A percentile compares a stretch with the other conserved stretches of the same genome.
Evolutionary conservation across 1,284 basidiomycete genomes (phyloP).

Genomic region (Gymnopus androsaceus): DNA sequence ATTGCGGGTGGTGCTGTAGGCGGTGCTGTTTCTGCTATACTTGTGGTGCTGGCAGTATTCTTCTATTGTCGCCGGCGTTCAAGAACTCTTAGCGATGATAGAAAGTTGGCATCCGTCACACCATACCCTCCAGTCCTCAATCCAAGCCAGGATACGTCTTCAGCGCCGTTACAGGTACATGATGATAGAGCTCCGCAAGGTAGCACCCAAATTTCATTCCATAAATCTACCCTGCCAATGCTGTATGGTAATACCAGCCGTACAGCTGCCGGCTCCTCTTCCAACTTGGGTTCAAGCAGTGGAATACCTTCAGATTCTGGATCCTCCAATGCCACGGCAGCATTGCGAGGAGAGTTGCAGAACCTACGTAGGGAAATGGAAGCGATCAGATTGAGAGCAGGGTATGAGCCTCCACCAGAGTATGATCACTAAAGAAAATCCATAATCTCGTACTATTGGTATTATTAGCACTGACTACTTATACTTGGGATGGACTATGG

Average conservation of each 20-base stretch:
- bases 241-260: too few species aligned
- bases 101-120: too few species aligned
- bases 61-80: slow-evolving; percentile 10
- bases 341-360: slow-evolving; percentile 17
- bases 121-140: not conserved
- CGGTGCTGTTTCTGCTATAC: slow-evolving; percentile 1
- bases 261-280: not conserved
- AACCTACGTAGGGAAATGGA: slow-evolving; percentile 19
- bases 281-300: too few species aligned
- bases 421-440: too few species aligned
- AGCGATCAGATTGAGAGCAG: slow-evolving; percentile 19
- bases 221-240: not conserved
- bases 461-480: too few species aligned
- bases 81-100: not conserved
- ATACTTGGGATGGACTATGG: too few species aligned
- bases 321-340: slow-evolving; percentile 1
- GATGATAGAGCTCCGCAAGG: not conserved
- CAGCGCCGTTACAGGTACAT: not conserved
- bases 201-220: slow-evolving; percentile 4
- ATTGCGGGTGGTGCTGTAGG: slow-evolving; percentile 21
- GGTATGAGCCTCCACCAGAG: slow-evolving; percentile 19
- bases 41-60: slow-evolving; percentile 8
- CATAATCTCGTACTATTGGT: too few species aligned
- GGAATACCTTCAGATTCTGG: slow-evolving; percentile 1
- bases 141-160: not conserved